Evolutionary conservation across 306 rosid species (phyloP), one percentile per base, ranked within the genome.

Genomic region (Glycyrrhiza uralensis): DNA sequence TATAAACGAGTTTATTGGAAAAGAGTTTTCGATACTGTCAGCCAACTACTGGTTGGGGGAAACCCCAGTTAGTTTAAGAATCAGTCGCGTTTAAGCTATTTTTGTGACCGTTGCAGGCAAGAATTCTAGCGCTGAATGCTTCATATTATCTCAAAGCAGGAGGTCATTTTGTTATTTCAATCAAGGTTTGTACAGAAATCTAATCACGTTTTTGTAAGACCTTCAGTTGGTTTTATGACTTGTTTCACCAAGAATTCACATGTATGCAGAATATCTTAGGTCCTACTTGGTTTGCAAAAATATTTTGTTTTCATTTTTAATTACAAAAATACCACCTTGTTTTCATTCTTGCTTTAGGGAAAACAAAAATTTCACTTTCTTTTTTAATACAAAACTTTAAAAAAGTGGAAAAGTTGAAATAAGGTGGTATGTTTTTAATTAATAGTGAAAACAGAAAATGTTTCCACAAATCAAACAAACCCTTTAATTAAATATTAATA

Each of bases 161-260:
- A 14, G 97, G 97, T 2, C 96, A 90, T 74, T 93, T 93, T 55
- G 96, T 93, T 6, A 91, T 94, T n/a, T 94, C 97, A 4, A 94
- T 94, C 51, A 93, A 93, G 97, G 98, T 88, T 39, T 42, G 89
- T n/a, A n/a, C n/a, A n/a, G n/a, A n/a, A n/a, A n/a, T n/a, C n/a
- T n/a, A n/a, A n/a, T n/a, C n/a, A n/a, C n/a, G n/a, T n/a, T n/a
- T n/a, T n/a, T n/a, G n/a, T n/a, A n/a, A n/a, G n/a, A n/a, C n/a
- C n/a, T n/a, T n/a, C n/a, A n/a, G n/a, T n/a, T n/a, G n/a, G n/a
- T n/a, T n/a, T n/a, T n/a, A 2, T 32, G 2, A 33, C 13, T 59
- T 60, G 38, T 63, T 0, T 50, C 26, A 14, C 44, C 3, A n/a
- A n/a, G 2, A 38, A 2, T 10, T 7, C 14, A 38, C 12, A 32